Conservation (phyloP, 148 eudicot genomes). For the Spergularia bocconei region DNA sequence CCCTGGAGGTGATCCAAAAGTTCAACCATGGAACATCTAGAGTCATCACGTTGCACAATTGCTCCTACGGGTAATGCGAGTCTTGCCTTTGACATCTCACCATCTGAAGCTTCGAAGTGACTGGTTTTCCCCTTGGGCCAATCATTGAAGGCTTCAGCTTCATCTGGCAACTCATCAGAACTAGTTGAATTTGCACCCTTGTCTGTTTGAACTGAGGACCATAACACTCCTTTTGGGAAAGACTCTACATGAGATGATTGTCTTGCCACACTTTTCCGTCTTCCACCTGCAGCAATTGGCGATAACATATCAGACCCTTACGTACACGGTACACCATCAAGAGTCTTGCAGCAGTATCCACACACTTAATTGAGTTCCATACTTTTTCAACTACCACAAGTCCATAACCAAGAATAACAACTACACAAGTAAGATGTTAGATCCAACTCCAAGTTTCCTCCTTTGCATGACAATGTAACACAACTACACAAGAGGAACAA, state of each 20-base stretch:
- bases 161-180: constrained; percentile 32
- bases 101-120: constrained; percentile 30
- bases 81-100: constrained; percentile 27
- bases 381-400: neutral
- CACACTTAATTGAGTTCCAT: neutral
- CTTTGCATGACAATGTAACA: neutral
- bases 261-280: constrained; percentile 32
- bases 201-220: constrained; percentile 22
- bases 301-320: constrained; percentile 1
- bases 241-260: constrained; percentile 37
- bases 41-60: constrained; percentile 21
- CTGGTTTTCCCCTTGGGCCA: constrained; percentile 22
- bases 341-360: neutral
- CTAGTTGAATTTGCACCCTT: constrained; percentile 28
- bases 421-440: neutral
- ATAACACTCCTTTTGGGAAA: constrained; percentile 25
- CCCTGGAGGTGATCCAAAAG: constrained; percentile 54
- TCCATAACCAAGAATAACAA: neutral
- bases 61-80: constrained; percentile 31
- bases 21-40: constrained; percentile 53
- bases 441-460: neutral
- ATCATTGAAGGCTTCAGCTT: constrained; percentile 29
- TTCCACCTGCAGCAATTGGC: constrained; percentile 43
- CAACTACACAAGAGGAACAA: neutral
- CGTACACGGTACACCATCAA: neutral